Evolutionary conservation across 2,329 filamentous ascomycete genomes (phyloP).

Genomic region (Pseudogymnoascus sp.): DNA sequence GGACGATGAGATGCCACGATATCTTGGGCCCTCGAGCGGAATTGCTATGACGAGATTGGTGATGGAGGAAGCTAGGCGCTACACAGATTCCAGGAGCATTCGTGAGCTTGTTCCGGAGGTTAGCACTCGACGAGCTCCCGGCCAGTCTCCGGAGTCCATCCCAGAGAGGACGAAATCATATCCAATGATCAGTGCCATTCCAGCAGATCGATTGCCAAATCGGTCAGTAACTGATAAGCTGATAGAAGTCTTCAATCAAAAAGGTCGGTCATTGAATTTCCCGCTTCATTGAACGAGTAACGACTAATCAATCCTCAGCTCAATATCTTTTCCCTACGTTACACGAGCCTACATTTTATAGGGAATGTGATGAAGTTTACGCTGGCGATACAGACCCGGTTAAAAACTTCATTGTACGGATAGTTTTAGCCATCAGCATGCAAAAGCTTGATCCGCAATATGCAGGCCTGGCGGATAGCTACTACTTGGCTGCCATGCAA

Average conservation of each 20-base stretch:
- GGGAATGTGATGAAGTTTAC: conserved; percentile 75
- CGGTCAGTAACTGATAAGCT: conserved; percentile 68
- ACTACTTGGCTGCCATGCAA: conserved; percentile 83
- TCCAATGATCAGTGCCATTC: conserved; percentile 77
- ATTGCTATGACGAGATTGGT: conserved; percentile 91
- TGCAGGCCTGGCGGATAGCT: conserved; percentile 89
- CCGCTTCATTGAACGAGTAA: conserved; percentile 13
- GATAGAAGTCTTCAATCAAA: conserved; percentile 76
- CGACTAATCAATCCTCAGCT: conserved; percentile 41
- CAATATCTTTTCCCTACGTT: conserved; percentile 82
- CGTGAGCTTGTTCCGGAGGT: conserved; percentile 80
- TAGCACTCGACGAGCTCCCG: conserved; percentile 56
- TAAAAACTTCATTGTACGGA: conserved; percentile 78
- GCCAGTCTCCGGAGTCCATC: conserved; percentile 55
- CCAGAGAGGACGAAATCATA: conserved; percentile 74
- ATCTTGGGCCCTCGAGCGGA: conserved; percentile 86
- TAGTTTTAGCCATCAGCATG: conserved; percentile 90
- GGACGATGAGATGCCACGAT: conserved; percentile 77
- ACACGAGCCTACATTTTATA: conserved; percentile 71
- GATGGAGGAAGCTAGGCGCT: conserved; percentile 94
- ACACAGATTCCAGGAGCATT: conserved; percentile 83
- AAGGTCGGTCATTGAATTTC: conserved; percentile 46
- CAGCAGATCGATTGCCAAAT: conserved; percentile 68
- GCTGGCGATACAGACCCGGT: conserved; percentile 67
- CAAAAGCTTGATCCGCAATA: conserved; percentile 86